Evolutionary conservation across 805 yeast genomes (phyloP), one percentile per base, ranked within the genome.

Genomic region (Saccharomycopsis javanensis): DNA sequence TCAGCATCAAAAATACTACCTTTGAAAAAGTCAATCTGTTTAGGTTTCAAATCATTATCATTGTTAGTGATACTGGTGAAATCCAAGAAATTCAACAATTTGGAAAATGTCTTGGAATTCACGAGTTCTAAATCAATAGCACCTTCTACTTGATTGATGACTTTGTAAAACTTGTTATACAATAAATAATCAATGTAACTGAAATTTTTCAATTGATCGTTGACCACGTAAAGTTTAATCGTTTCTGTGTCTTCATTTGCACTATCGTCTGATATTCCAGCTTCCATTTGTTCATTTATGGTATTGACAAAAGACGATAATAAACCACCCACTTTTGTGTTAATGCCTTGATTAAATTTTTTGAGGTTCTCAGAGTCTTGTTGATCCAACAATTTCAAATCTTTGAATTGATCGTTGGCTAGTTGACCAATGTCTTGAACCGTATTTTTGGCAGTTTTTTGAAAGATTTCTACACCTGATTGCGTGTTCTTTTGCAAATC

Each of bases 1-100:
- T 87, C 95, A 13, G 94, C 97, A 68, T 89, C 96, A 50, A 82
- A 79, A 1, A 82, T 65, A 61, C 86, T 85, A 7, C 97, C 97
- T 20, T 77, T 72, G 67, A 90, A 88, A 63, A 87, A 68, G 61
- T 85, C 85, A 64, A 92, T 77, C 53, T 80, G 79, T 31, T 78
- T 75, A 58, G 67, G 67, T 15, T 53, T 57, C 55, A 57, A 55
- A 64, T 46, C 62, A 31, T 45, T 6, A 28, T 62, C 67, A 58
- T 63, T 63, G 16, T 62, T 61, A 42, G 63, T 61, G 51, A 61
- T 53, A 7, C 52, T 53, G 31, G 59, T 35, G 48, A 61, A 51
- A 30, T 61, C 61, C 25, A 61, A 54, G 20, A 58, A 45, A 18
- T 55, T 53, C 28, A 61, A 50, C 46, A 59, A 55, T 50, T 60